Base-by-base conservation (phyloP, 768 basidiomycete species). In the Mycena leptocephala region DNA sequence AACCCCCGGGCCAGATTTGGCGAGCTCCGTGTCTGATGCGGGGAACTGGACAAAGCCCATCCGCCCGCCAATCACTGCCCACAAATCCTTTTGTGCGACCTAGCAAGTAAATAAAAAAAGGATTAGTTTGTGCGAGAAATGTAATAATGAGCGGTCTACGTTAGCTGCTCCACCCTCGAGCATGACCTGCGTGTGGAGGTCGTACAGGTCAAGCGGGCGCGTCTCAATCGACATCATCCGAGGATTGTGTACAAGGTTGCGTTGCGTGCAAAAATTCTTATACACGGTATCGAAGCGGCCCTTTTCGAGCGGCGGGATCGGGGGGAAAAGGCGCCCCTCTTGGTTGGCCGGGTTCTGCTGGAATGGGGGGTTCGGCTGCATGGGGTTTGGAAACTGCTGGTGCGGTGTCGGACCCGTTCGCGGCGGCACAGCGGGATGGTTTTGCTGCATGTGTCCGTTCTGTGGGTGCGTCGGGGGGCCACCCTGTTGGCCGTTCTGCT, bases 11-110 rank as follows among this genome's bases (percentile, higher is more conserved):
- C 92, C 92, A 32, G 89, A 88, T 78, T 90, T 92, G 6, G 90
- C 87, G 14, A 94, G 93, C 75, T 94, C 92, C 5, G 86, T 82
- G 1, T 90, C 92, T 14, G 85, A 90, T 5, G 88, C 93, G 3
- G 92, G 92, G 77, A 95, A 94, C 67, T 92, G 88, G 3, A 92
- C 88, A 79, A 93, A 91, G 22, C 91, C 92, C 83, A 95, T 86
- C 28, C 88, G 89, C n/a, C 89, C 94, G 22, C 90, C 95, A 70
- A 95, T 90, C 56, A 93, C 85, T 20, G 89, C 79, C 95, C 94
- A 95, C 72, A 87, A 75, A 39, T 94, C 93, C 59, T 89, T 88
- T 71, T 85, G 83, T 30, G 85, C 85, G 16, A 93, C 90, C 93
- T 94, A 67, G n/a, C 16, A 33, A 56, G 55, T 53, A 18, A 65